Conservation (phyloP, 768 basidiomycete species). For the Russula olivacea region DNA sequence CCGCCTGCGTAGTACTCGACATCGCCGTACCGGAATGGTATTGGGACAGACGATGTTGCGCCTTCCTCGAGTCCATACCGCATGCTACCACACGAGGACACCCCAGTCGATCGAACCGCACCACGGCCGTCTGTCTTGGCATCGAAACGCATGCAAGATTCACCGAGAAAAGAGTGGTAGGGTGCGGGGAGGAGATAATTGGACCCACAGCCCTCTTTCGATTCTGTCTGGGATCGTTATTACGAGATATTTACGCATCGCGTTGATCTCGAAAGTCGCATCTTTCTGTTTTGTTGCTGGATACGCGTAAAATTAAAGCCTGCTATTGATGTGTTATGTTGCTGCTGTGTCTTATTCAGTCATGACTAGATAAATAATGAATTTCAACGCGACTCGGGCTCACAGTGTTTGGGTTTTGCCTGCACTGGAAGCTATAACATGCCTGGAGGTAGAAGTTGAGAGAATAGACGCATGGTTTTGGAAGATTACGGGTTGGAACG, state of each 20-base stretch:
- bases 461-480: background rate
- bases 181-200: conserved; percentile 9
- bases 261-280: background rate
- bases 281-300: background rate
- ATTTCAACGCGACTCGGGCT: background rate
- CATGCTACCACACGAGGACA: conserved; percentile 10
- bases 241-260: background rate
- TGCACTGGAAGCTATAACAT: background rate
- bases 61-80: conserved; percentile 4
- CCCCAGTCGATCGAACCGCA: conserved; percentile 15
- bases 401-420: background rate
- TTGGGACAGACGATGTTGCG: background rate
- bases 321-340: conserved; percentile 13
- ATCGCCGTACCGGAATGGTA: conserved; percentile 9
- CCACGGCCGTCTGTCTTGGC: conserved; percentile 6
- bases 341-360: background rate
- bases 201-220: background rate
- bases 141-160: conserved; percentile 14
- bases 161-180: conserved; percentile 19
- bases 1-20: conserved; percentile 1
- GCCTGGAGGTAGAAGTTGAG: background rate
- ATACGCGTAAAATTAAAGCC: conserved; percentile 12
- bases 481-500: background rate
- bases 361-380: background rate
- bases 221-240: too few relatives aligned